Conservation (phyloP, 2,329 filamentous ascomycete genomes). For the Penicillium digitatum region DNA sequence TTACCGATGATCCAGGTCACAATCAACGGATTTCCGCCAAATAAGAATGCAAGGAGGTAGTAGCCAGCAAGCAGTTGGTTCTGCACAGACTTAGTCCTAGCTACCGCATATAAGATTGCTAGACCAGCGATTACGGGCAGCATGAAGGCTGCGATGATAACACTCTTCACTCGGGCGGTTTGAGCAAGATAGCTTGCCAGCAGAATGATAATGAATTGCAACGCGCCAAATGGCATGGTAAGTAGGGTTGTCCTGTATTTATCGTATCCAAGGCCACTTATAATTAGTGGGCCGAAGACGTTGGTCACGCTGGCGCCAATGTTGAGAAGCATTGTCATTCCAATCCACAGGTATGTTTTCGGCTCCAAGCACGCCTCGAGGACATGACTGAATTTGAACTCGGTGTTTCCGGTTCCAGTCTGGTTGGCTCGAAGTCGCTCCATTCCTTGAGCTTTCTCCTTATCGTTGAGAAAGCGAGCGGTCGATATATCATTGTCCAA, state of each 20-base stretch:
- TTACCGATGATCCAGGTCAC: conserved; percentile 68
- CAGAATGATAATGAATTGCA: conserved; percentile 60
- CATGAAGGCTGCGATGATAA: conserved; percentile 52
- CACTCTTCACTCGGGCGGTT: conserved; percentile 55
- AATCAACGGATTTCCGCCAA: conserved; percentile 62
- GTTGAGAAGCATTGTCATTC: conserved; percentile 59
- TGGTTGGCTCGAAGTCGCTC: conserved; percentile 51
- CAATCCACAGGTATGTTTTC: conserved; percentile 57
- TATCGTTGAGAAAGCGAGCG: conserved; percentile 46
- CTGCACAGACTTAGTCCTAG: conserved; percentile 41
- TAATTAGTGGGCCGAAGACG: conserved; percentile 62
- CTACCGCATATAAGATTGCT: conserved; percentile 53
- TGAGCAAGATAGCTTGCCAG: conserved; percentile 57
- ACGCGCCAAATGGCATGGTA: conserved; percentile 63
- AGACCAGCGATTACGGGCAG: conserved; percentile 59
- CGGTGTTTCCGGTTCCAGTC: conserved; percentile 45
- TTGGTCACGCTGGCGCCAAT: conserved; percentile 62
- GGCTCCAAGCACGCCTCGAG: conserved; percentile 42
- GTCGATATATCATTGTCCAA: conserved; percentile 57
- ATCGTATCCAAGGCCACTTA: conserved; percentile 58
- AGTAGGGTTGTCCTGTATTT: conserved; percentile 57
- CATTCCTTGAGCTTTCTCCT: conserved; percentile 47
- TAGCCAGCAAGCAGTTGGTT: conserved; percentile 56
- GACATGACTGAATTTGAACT: conserved; percentile 47
- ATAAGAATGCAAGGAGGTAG: conserved; percentile 64